phyloP scores from a whole-genome alignment of 768 basidiomycete species.

The Russula sp. region DNA sequence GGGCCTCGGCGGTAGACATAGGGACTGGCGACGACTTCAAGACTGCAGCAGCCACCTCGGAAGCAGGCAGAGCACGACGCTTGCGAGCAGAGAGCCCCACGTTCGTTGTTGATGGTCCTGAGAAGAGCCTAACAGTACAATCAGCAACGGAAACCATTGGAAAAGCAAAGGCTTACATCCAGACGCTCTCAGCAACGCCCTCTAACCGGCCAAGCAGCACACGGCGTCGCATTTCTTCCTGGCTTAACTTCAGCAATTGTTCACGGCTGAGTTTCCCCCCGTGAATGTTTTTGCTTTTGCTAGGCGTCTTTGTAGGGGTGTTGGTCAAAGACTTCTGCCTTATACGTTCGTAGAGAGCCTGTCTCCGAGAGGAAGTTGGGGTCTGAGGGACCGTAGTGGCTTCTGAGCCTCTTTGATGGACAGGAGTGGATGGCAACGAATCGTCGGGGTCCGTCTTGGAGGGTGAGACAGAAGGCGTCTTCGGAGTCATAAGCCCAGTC shows the following conservation, averaged over 20 bases:
- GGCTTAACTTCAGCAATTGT: constrained; percentile 62
- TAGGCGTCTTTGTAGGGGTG: constrained; percentile 53
- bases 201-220: constrained; percentile 72
- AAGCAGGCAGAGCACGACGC: constrained; percentile 60
- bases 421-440: constrained; percentile 56
- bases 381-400: constrained; percentile 58
- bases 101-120: constrained; percentile 49
- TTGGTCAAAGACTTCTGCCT: constrained; percentile 63
- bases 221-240: constrained; percentile 72
- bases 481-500: constrained; percentile 34
- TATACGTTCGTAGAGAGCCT: constrained; percentile 76
- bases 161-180: constrained; percentile 50
- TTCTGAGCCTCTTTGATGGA: constrained; percentile 50
- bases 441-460: constrained; percentile 29
- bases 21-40: constrained; percentile 80
- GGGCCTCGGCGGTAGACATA: constrained; percentile 70
- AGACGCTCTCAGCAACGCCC: constrained; percentile 80
- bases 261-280: constrained; percentile 54
- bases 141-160: background rate
- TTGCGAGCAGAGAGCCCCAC: constrained; percentile 56
- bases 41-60: constrained; percentile 62
- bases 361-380: constrained; percentile 67
- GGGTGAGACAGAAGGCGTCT: constrained; percentile 30
- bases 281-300: constrained; percentile 34
- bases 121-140: constrained; percentile 54